Percentiles rank a stretch among this genome's conserved stretches.
Evolutionary conservation across 176 grass and related monocot species (phyloP).

Genomic region (Phoenix roebelenii): DNA sequence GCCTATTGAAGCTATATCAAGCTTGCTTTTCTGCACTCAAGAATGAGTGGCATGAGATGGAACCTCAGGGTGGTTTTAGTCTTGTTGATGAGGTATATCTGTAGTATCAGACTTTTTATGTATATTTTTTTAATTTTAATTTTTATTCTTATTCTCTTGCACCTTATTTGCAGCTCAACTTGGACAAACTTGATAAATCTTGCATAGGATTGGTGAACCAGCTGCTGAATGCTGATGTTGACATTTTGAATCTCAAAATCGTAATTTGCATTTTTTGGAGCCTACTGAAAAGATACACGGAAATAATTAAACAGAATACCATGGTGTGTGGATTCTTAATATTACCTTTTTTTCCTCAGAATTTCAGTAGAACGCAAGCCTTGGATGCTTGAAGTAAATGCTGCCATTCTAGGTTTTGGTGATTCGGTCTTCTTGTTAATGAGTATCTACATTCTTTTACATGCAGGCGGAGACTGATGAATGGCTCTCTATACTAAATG

Average conservation of each 20-base stretch:
- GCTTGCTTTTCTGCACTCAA: conserved; percentile 60
- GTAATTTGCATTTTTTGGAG: conserved; percentile 79
- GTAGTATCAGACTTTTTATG: conserved; percentile 16
- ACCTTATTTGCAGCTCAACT: conserved; percentile 37
- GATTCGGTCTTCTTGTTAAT: too few relatives aligned
- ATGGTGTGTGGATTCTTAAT: conserved; percentile 35
- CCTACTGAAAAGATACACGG: conserved; percentile 45
- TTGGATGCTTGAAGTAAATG: too few relatives aligned
- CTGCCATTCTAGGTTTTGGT: too few relatives aligned
- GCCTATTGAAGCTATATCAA: conserved; percentile 45
- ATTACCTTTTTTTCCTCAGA: neutral
- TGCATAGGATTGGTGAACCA: conserved; percentile 47
- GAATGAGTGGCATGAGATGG: conserved; percentile 51
- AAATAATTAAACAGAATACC: conserved; percentile 28
- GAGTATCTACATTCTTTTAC: conserved; percentile 9
- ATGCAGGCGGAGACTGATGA: conserved; percentile 34
- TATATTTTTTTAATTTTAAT: conserved; percentile 8
- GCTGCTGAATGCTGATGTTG: conserved; percentile 47
- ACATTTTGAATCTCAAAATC: conserved; percentile 55
- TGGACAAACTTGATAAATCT: conserved; percentile 47
- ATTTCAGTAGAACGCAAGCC: neutral
- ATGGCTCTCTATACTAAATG: conserved; percentile 31
- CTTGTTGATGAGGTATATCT: conserved; percentile 44
- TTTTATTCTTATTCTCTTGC: neutral
- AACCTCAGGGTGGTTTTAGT: conserved; percentile 17